Evolutionary conservation across 345 rosid genomes (phyloP), one percentile per base, ranked within the genome.

Genomic region (Melaleuca quinquenervia): DNA sequence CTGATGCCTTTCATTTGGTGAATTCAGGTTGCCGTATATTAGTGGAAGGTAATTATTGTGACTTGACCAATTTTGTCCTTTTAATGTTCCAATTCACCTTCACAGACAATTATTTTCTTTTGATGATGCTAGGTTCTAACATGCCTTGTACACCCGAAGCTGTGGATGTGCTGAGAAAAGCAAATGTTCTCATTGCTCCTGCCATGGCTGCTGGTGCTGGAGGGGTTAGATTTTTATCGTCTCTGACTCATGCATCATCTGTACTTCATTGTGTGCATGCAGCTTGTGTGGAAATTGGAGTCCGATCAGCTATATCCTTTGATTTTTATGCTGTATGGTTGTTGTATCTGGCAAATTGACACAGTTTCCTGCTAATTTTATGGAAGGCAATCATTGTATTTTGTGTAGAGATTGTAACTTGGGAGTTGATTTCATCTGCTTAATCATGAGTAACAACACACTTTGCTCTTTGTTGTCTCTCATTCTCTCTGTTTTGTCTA

Each of bases 181-280:
- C 98, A 53, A 95, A 92, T 90, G 94, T 97, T 84, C 95, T 97
- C 82, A 91, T 94, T 58, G 99, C 98, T 88, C 99, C 99, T 90
- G 96, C 99, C 74, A 90, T 96, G 92, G 99, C 99, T 64, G 98
- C 99, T 87, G 98, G 99, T 89, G 98, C 99, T 84, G 99, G 99
- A 90, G 99, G 98, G 93, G 99, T 97, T 85, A 54, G 92, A 82
- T 44, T 50, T 50, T 82, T 52, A 53, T 49, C 16, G 21, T 11
- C 60, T 82, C 45, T 53, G 24, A 36, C 84, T 29, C 18, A 15
- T 82, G 53, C 60, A 70, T 70, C 48, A 70, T 21, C 80, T 70
- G 26, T 70, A 70, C 48, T 32, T 13, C 36, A 36, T 36, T 70
- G 44, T 0, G 3, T 70, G 80, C 24, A 36, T 70, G 48, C 80